phyloP scores from a whole-genome alignment of 2,329 filamentous ascomycete genomes.

The Botrytis paeoniae region DNA sequence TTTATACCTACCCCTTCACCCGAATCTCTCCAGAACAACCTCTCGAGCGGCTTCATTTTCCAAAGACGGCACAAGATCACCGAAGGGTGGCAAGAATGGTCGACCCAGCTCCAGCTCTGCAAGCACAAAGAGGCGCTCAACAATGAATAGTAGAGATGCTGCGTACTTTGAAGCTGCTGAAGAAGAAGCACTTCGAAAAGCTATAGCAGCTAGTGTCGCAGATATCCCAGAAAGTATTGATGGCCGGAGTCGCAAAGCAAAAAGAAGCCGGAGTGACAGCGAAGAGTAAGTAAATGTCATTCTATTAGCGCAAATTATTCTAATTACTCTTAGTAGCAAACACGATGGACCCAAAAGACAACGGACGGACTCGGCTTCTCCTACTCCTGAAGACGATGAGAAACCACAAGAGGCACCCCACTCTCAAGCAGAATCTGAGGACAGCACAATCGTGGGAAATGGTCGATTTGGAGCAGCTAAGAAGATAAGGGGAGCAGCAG shows the following conservation, averaged over 20 bases:
- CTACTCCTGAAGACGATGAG: conserved; percentile 55
- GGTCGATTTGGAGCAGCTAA: conserved; percentile 52
- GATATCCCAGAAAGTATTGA: conserved; percentile 46
- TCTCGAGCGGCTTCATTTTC: conserved; percentile 63
- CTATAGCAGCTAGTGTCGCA: conserved; percentile 92
- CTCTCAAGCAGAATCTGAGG: conserved; percentile 66
- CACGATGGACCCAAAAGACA: conserved; percentile 73
- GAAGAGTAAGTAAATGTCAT: conserved; percentile 70
- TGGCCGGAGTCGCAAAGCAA: conserved; percentile 62
- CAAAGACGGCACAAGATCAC: conserved; percentile 58
- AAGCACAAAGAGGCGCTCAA: conserved; percentile 74
- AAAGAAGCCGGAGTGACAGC: conserved; percentile 84
- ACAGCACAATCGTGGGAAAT: conserved; percentile 49
- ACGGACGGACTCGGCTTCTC: conserved; percentile 74
- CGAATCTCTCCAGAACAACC: conserved; percentile 50
- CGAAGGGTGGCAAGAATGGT: conserved; percentile 55
- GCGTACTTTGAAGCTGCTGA: conserved; percentile 73
- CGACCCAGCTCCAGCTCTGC: conserved; percentile 45
- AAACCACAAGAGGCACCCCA: conserved; percentile 26
- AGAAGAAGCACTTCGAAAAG: conserved; percentile 81
- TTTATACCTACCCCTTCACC: conserved; percentile 60
- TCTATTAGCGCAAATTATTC: conserved; percentile 13
- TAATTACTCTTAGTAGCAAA: conserved; percentile 52
- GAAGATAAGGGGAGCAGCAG: conserved; percentile 56
- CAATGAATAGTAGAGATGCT: conserved; percentile 94